Conservation (phyloP, 768 basidiomycete species). For the Lenzites betulinus region DNA sequence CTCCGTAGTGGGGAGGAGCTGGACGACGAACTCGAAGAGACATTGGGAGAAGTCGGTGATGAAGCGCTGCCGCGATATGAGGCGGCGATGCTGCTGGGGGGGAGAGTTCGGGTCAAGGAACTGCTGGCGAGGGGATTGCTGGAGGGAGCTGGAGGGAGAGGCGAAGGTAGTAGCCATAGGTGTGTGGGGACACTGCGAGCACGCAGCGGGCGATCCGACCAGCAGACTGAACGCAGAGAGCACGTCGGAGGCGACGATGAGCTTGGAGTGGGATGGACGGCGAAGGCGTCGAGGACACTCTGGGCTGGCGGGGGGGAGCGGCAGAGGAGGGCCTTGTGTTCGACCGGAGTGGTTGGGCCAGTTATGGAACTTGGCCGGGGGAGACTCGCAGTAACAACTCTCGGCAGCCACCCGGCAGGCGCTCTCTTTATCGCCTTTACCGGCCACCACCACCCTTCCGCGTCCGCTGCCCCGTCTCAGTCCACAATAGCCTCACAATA, state of each 20-base stretch:
- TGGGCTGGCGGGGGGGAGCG: background rate
- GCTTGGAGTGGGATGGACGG: background rate
- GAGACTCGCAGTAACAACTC: background rate
- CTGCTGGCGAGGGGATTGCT: slow-evolving; percentile 19
- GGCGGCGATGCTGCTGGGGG: slow-evolving; percentile 25
- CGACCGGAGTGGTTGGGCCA: slow-evolving; percentile 12
- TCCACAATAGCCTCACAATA: background rate
- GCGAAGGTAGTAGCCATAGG: slow-evolving; percentile 26
- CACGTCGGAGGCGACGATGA: background rate
- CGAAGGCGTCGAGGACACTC: background rate
- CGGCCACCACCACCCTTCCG: background rate
- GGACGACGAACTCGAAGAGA: slow-evolving; percentile 91
- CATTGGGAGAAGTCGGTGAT: slow-evolving; percentile 83
- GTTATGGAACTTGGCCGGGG: slow-evolving; percentile 6
- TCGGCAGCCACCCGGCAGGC: slow-evolving; percentile 8
- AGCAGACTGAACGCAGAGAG: slow-evolving; percentile 19
- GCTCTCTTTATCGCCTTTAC: background rate
- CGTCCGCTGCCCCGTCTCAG: background rate
- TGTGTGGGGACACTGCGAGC: slow-evolving; percentile 4
- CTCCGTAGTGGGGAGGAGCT: slow-evolving; percentile 85
- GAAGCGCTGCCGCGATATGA: slow-evolving; percentile 61
- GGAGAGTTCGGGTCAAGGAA: slow-evolving; percentile 22
- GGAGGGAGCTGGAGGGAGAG: slow-evolving; percentile 18
- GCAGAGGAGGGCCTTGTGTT: slow-evolving; percentile 15
- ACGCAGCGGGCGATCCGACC: slow-evolving; percentile 20